Conservation (phyloP, 2,329 filamentous ascomycete species). For the Blastomyces silverae region DNA sequence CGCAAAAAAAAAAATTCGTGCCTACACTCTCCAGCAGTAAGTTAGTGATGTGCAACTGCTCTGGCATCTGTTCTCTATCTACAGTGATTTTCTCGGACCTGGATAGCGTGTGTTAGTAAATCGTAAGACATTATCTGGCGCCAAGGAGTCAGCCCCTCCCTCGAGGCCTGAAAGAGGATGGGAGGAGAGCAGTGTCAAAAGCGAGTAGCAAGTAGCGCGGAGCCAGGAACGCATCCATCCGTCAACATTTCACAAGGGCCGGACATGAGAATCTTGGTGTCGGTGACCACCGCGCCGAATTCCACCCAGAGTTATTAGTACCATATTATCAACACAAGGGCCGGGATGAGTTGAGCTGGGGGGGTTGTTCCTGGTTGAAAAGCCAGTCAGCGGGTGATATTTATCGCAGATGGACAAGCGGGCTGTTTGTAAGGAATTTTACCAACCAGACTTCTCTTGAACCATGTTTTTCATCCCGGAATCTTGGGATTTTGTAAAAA, state of each 20-base stretch:
- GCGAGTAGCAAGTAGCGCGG: background rate
- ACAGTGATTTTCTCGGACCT: background rate
- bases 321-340: background rate
- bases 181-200: background rate
- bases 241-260: background rate
- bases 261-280: background rate
- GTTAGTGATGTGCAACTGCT: too few species aligned
- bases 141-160: background rate
- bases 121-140: background rate
- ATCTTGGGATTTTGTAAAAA: background rate
- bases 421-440: background rate
- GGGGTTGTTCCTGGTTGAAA: background rate
- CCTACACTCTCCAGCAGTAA: too few species aligned
- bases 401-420: background rate
- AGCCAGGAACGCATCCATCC: background rate
- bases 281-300: too few species aligned
- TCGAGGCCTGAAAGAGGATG: conserved; percentile 1
- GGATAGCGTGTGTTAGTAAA: background rate
- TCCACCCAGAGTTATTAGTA: background rate
- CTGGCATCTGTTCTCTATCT: background rate
- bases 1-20: background rate
- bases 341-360: background rate
- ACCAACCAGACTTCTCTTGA: background rate
- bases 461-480: background rate
- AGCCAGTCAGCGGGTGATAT: background rate